Evolutionary conservation across 495 filamentous ascomycete species (phyloP).

Genomic region (Xylaria grammica): DNA sequence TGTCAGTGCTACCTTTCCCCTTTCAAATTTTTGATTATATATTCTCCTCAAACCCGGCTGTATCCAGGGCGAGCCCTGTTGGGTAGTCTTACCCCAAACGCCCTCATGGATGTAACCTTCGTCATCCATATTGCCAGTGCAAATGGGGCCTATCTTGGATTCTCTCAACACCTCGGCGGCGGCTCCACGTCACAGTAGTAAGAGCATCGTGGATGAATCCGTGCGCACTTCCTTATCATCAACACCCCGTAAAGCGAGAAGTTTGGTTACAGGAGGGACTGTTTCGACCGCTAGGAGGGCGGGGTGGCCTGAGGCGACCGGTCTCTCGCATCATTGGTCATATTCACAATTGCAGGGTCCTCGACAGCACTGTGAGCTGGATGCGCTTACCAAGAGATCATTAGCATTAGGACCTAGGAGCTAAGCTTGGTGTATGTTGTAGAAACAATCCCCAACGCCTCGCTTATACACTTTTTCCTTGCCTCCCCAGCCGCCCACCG

Average conservation of each 20-base stretch:
- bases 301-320: background rate
- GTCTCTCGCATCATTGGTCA: background rate
- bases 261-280: background rate
- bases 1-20: background rate
- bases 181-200: background rate
- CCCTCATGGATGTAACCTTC: no score
- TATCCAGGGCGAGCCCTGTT: background rate
- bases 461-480: conserved; percentile 34
- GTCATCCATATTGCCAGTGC: background rate
- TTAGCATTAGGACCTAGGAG: conserved; percentile 14
- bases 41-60: background rate
- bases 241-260: background rate
- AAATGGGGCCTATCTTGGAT: background rate
- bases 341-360: background rate
- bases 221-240: background rate
- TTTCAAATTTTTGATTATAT: no score
- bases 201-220: background rate
- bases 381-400: conserved; percentile 13
- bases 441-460: conserved; percentile 34
- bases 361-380: background rate
- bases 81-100: background rate
- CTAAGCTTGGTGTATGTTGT: conserved; percentile 11
- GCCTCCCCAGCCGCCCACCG: background rate
- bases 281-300: no score
- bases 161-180: background rate